These are phyloP conservation scores for Hypoxylon sp. DNA, from an alignment of 2,329 filamentous ascomycete genomes.

Conservation along the genomic window DNA sequence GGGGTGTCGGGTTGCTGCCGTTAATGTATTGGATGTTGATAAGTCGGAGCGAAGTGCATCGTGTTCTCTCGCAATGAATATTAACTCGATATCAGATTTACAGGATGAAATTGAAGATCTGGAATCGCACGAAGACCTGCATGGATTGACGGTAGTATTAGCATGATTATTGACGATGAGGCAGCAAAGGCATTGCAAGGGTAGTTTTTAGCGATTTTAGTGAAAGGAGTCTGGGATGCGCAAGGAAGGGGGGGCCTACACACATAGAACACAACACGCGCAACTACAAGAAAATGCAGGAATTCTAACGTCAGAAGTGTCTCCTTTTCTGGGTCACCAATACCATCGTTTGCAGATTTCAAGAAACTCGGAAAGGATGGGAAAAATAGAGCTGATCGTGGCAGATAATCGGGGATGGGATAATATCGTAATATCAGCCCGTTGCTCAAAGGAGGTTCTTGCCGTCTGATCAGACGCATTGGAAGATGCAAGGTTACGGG, in stretches of 20 bases:
- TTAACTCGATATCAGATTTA: slow-evolving; percentile 15
- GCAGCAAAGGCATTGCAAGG: slow-evolving; percentile 33
- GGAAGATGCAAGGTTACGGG: slow-evolving; percentile 21
- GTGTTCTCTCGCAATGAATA: slow-evolving; percentile 50
- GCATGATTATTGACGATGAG: slow-evolving; percentile 45
- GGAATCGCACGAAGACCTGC: slow-evolving; percentile 46
- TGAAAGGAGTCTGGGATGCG: slow-evolving; percentile 40
- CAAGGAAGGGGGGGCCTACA: slow-evolving; percentile 27
- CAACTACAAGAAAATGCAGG: slow-evolving; percentile 38
- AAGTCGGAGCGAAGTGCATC: slow-evolving; percentile 56
- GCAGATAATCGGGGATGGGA: slow-evolving; percentile 24
- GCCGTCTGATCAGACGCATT: slow-evolving; percentile 38
- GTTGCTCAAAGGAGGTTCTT: slow-evolving; percentile 41
- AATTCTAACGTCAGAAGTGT: slow-evolving; percentile 23
- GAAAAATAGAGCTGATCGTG: slow-evolving; percentile 13
- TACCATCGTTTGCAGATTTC: slow-evolving; percentile 7
- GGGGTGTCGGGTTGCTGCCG: slow-evolving; percentile 47
- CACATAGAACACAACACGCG: slow-evolving; percentile 38
- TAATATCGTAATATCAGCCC: slow-evolving; percentile 25
- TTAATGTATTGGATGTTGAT: slow-evolving; percentile 57
- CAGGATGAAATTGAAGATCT: slow-evolving; percentile 36
- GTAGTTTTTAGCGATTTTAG: slow-evolving; percentile 23
- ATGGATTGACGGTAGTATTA: slow-evolving; percentile 44
- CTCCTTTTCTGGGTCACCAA: slow-evolving; percentile 14
- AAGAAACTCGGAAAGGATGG: slow-evolving; percentile 6